Percentiles rank a stretch among this genome's conserved stretches.
phyloP scores from a whole-genome alignment of 352 stramenopile species.

The Phytophthora niederhauseri region DNA sequence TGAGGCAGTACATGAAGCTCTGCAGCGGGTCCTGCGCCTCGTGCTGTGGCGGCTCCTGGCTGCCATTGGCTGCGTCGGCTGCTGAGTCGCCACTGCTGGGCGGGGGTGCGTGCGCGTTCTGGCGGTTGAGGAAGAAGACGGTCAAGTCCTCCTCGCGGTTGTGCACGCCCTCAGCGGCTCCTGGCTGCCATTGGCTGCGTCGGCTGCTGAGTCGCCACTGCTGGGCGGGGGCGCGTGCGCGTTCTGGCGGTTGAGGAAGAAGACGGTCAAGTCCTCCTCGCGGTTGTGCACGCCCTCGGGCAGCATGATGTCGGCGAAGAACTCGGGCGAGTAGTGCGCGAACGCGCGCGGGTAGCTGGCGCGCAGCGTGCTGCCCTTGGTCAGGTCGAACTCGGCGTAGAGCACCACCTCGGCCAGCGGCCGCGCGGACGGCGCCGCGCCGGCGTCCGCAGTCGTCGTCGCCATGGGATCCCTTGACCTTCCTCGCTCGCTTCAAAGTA shows the following conservation, averaged over 20 bases:
- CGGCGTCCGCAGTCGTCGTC: neutral
- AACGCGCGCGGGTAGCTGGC: slow-evolving; percentile 67
- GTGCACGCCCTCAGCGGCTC: slow-evolving; percentile 90
- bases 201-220: neutral
- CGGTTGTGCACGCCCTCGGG: slow-evolving; percentile 90
- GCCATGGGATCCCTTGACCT: neutral
- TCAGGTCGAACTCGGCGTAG: slow-evolving; percentile 86
- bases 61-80: neutral
- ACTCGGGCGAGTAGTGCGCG: slow-evolving; percentile 85
- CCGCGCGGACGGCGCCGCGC: too few relatives aligned
- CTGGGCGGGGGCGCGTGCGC: slow-evolving; percentile 5
- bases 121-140: slow-evolving; percentile 89
- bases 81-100: neutral
- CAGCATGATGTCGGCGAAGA: slow-evolving; percentile 91
- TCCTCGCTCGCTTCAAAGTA: neutral
- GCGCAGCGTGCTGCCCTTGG: slow-evolving; percentile 64
- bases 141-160: slow-evolving; percentile 88
- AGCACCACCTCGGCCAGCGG: slow-evolving; percentile 57
- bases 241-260: slow-evolving; percentile 84
- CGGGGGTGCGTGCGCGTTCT: slow-evolving; percentile 26
- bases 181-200: neutral
- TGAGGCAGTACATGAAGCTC: slow-evolving; percentile 89
- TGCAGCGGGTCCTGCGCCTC: slow-evolving; percentile 47
- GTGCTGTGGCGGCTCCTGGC: neutral
- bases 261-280: slow-evolving; percentile 85